phyloP scores from a whole-genome alignment of 495 filamentous ascomycete genomes.

The Staphylotrichum tortipilum region DNA sequence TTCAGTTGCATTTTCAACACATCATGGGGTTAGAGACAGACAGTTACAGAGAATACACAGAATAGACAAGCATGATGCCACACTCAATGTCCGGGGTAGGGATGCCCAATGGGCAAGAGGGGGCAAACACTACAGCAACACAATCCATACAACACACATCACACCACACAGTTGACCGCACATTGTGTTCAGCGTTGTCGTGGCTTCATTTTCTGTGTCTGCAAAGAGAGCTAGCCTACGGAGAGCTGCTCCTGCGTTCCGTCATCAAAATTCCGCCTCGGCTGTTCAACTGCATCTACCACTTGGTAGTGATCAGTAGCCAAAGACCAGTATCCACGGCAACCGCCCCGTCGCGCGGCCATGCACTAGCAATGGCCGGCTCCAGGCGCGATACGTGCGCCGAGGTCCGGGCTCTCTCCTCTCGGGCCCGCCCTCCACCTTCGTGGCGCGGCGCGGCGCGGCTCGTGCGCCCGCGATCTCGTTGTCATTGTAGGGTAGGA shows the following conservation, averaged over 20 bases:
- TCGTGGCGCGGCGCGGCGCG: conserved; percentile 12
- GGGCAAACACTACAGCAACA: not conserved
- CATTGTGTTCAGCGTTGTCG: conserved; percentile 1
- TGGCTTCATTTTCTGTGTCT: conserved; percentile 11
- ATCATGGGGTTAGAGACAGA: no score
- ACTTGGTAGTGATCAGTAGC: conserved; percentile 22
- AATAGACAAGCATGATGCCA: no score
- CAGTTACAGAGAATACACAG: no score
- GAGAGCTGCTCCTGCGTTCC: conserved; percentile 1
- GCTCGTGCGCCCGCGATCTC: not conserved
- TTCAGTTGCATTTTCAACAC: no score
- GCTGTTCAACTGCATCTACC: conserved; percentile 13
- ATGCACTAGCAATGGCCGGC: conserved; percentile 28
- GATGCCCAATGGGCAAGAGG: no score
- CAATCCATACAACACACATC: not conserved
- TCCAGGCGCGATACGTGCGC: conserved; percentile 7
- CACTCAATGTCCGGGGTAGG: no score
- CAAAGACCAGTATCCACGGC: conserved; percentile 15
- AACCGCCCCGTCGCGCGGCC: conserved; percentile 5
- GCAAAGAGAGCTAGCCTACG: conserved; percentile 6
- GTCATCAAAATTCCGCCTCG: conserved; percentile 1
- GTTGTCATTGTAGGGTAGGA: conserved; percentile 35
- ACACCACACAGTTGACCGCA: not conserved
- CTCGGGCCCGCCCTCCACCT: not conserved
- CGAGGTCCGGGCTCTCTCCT: conserved; percentile 1